phyloP scores from a whole-genome alignment of 257 asterid species.

The Petunia secreta region DNA sequence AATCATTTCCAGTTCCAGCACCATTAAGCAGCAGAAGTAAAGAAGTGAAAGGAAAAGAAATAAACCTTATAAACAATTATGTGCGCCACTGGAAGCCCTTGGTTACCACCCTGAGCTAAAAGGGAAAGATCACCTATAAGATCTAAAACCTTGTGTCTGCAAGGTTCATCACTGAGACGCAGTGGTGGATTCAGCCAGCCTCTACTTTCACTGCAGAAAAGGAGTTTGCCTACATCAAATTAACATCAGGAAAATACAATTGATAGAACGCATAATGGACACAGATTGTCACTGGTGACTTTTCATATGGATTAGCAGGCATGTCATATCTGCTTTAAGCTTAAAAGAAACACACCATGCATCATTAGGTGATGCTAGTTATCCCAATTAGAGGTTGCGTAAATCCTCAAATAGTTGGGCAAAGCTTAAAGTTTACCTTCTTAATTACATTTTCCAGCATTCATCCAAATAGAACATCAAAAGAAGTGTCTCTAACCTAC shows the following conservation, averaged over 20 bases:
- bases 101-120: conserved; percentile 80
- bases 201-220: conserved; percentile 51
- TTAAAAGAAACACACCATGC: not conserved
- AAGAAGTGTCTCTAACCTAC: conserved; percentile 61
- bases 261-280: not conserved
- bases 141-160: conserved; percentile 95
- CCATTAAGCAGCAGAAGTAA: conserved; percentile 1
- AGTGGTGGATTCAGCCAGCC: conserved; percentile 97
- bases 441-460: not conserved
- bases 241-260: not conserved
- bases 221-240: not conserved
- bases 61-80: conserved; percentile 76
- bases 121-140: conserved; percentile 95
- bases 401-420: not conserved
- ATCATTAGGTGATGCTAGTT: not conserved
- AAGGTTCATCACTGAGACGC: conserved; percentile 76
- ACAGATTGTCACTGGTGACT: not conserved
- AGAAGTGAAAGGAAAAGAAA: conserved; percentile 29
- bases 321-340: not conserved
- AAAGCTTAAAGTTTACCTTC: not conserved
- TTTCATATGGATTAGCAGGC: not conserved
- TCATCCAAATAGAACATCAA: not conserved
- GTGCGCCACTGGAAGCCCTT: conserved; percentile 85
- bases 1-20: not conserved
- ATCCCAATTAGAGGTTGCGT: not conserved